Percentiles rank a stretch among this genome's conserved stretches.
Conservation (phyloP, 2,329 filamentous ascomycete species). For the Triangularia verruculosa region DNA sequence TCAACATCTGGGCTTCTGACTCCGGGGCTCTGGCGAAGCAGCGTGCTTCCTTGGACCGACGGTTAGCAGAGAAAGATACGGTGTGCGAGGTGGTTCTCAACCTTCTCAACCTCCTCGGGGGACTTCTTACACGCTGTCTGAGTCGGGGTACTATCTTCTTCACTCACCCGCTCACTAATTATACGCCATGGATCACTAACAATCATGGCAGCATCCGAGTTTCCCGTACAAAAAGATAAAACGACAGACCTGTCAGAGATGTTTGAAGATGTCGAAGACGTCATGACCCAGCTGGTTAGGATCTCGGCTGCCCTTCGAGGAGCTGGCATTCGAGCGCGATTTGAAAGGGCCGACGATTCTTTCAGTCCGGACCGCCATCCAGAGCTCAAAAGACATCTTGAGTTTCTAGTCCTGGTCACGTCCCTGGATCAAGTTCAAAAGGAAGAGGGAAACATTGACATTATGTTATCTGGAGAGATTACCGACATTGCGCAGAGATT, state of each 20-base stretch:
- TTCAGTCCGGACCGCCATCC: not conserved
- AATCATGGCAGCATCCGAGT: not conserved
- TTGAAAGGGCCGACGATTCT: not conserved
- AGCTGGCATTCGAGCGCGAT: not conserved
- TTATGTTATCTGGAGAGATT: not conserved
- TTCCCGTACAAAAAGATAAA: not conserved
- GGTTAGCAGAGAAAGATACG: not conserved
- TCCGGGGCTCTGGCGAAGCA: not conserved
- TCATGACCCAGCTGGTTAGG: not conserved
- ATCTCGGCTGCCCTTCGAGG: not conserved
- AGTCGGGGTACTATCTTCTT: not conserved
- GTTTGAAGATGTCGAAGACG: not conserved
- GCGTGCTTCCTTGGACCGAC: not conserved
- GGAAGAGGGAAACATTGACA: not conserved
- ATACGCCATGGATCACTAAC: too few relatives aligned
- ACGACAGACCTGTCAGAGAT: not conserved
- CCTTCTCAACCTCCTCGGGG: not conserved
- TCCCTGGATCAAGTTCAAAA: not conserved
- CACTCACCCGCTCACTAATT: too few relatives aligned
- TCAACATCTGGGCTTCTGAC: not conserved
- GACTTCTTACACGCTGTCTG: not conserved
- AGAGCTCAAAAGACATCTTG: not conserved
- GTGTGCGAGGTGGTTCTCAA: not conserved
- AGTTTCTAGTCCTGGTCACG: not conserved
- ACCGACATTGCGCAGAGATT: not conserved